Evolutionary conservation across 441 rosid genomes (phyloP).

Genomic region (Pelargonium myrrhifolium): DNA sequence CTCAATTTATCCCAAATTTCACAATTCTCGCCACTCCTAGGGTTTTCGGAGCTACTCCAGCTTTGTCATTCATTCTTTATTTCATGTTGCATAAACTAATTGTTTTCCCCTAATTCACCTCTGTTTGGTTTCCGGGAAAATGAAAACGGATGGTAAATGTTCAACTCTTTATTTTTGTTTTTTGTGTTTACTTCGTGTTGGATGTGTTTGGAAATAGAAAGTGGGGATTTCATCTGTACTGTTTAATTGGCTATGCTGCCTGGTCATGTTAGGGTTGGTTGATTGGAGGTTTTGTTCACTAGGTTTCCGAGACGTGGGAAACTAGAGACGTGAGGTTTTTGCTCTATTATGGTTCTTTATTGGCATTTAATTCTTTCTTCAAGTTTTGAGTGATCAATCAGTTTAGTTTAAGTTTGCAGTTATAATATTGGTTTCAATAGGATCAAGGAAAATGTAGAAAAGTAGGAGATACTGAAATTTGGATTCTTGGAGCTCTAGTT

Average conservation of each 20-base stretch:
- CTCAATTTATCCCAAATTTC: background rate
- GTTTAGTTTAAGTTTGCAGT: background rate
- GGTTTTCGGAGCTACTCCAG: background rate
- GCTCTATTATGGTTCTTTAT: background rate
- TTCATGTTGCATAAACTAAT: background rate
- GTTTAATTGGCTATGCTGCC: background rate
- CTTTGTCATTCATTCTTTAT: background rate
- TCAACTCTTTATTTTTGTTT: background rate
- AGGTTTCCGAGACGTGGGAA: background rate
- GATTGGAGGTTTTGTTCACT: slow-evolving; percentile 6
- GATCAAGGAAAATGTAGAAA: background rate
- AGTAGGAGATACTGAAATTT: background rate
- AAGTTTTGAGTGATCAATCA: background rate
- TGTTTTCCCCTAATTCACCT: background rate
- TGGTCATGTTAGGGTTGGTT: background rate
- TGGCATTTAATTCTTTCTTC: background rate
- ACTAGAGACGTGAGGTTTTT: background rate
- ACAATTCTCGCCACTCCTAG: slow-evolving; percentile 1
- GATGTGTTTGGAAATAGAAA: slow-evolving; percentile 1
- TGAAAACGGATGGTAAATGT: background rate
- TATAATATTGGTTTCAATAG: background rate
- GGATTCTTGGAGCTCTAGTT: background rate
- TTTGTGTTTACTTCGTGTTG: background rate
- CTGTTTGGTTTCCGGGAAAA: slow-evolving; percentile 8
- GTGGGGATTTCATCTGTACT: background rate